Evolutionary conservation across 768 basidiomycete species (phyloP).

Genomic region (Gyrodon lividus): DNA sequence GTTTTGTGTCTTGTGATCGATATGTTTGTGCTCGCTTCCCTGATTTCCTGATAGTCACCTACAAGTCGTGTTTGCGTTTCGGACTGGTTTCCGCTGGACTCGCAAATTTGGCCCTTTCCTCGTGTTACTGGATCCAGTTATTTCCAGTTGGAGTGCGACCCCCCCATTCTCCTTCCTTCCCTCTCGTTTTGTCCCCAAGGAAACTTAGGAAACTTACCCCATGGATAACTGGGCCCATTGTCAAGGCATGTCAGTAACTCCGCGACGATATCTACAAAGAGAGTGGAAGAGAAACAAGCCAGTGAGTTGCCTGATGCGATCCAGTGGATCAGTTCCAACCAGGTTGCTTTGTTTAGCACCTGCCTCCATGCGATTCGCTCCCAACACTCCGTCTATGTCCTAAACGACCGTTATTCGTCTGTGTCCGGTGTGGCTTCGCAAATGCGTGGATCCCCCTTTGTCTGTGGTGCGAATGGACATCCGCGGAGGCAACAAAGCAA

Average conservation of each 20-base stretch:
- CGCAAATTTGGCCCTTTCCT: slow-evolving; percentile 28
- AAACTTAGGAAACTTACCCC: background rate
- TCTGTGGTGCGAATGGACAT: slow-evolving; percentile 52
- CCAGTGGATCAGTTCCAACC: slow-evolving; percentile 7
- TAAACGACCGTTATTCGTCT: slow-evolving; percentile 45
- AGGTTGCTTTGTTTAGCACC: slow-evolving; percentile 31
- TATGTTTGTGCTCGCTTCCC: slow-evolving; percentile 18
- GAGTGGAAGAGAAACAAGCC: slow-evolving; percentile 45
- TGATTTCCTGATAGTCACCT: slow-evolving; percentile 12
- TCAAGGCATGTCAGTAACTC: slow-evolving; percentile 21
- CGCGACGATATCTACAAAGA: slow-evolving; percentile 37
- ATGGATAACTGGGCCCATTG: slow-evolving; percentile 17
- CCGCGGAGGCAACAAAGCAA: slow-evolving; percentile 37
- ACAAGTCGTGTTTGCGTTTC: slow-evolving; percentile 23
- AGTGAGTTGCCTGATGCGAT: slow-evolving; percentile 24
- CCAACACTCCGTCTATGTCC: slow-evolving; percentile 44
- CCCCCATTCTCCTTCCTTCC: slow-evolving; percentile 7
- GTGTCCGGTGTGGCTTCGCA: slow-evolving; percentile 44
- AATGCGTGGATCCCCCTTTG: slow-evolving; percentile 50
- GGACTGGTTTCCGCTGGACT: slow-evolving; percentile 25
- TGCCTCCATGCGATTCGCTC: slow-evolving; percentile 46
- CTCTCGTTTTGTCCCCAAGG: slow-evolving; percentile 2
- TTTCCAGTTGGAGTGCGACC: slow-evolving; percentile 12
- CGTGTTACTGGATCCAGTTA: slow-evolving; percentile 28
- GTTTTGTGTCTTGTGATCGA: slow-evolving; percentile 21